These are phyloP conservation scores for Aspergillus unguis DNA, from an alignment of 2,329 filamentous ascomycete species.

Conservation along the genomic window DNA sequence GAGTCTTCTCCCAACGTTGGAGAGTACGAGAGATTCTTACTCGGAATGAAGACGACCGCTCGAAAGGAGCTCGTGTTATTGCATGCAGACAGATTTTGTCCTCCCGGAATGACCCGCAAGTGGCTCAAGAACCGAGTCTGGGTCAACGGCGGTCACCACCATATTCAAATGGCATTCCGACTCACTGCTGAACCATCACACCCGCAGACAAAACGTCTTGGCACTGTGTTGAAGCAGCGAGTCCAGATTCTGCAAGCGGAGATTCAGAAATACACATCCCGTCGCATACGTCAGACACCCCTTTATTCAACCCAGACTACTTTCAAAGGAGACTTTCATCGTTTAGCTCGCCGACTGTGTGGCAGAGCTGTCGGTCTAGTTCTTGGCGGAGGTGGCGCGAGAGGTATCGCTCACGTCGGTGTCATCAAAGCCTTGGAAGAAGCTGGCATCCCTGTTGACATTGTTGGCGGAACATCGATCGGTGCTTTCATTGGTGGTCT, in stretches of 20 bases:
- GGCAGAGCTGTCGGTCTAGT: slow-evolving; percentile 94
- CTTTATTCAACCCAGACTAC: slow-evolving; percentile 88
- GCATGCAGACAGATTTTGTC: slow-evolving; percentile 83
- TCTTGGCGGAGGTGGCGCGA: slow-evolving; percentile 85
- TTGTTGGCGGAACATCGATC: slow-evolving; percentile 93
- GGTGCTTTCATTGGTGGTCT: slow-evolving; percentile 92
- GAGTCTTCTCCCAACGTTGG: slow-evolving; percentile 87
- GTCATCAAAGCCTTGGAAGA: slow-evolving; percentile 95
- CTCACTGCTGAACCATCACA: slow-evolving; percentile 72
- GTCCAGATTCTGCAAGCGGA: slow-evolving; percentile 95
- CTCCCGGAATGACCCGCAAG: slow-evolving; percentile 75
- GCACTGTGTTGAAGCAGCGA: slow-evolving; percentile 81
- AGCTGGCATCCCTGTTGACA: slow-evolving; percentile 91
- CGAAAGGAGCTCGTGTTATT: slow-evolving; percentile 87
- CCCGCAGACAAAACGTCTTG: slow-evolving; percentile 71
- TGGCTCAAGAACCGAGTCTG: slow-evolving; percentile 93
- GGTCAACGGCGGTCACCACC: slow-evolving; percentile 97
- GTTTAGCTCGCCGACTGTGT: slow-evolving; percentile 81
- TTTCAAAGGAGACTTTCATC: slow-evolving; percentile 95
- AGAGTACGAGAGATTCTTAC: slow-evolving; percentile 92
- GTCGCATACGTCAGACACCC: slow-evolving; percentile 81
- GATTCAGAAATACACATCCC: slow-evolving; percentile 95
- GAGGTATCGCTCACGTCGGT: slow-evolving; percentile 88
- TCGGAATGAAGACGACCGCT: slow-evolving; percentile 96
- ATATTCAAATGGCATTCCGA: slow-evolving; percentile 91